Percentiles rank a stretch among this genome's conserved stretches.
Evolutionary conservation across 495 filamentous ascomycete genomes (phyloP).

Genomic region (Aspergillus sclerotioniger): DNA sequence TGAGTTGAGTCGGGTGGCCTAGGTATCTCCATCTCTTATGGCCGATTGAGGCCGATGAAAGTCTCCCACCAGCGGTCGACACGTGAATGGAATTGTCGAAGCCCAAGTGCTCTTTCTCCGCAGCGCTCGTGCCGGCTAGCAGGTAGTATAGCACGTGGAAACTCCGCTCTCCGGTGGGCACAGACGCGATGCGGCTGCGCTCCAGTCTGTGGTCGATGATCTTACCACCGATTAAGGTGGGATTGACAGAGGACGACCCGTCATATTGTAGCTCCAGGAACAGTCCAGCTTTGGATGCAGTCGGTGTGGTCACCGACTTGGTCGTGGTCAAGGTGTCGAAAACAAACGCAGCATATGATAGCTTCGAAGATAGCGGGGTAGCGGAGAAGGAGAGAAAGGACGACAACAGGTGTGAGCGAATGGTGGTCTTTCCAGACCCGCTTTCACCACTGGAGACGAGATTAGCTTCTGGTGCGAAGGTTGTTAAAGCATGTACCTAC

Average conservation of each 20-base stretch:
- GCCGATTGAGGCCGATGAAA: constrained; percentile 50
- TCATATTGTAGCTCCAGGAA: constrained; percentile 97
- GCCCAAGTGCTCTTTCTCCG: constrained; percentile 86
- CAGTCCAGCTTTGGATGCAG: constrained; percentile 90
- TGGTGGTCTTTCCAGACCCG: constrained; percentile 90
- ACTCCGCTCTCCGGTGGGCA: constrained; percentile 92
- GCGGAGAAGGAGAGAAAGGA: constrained; percentile 82
- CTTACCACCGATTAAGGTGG: constrained; percentile 88
- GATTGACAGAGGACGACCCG: constrained; percentile 73
- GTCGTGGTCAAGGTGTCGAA: constrained; percentile 96
- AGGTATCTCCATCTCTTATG: constrained; percentile 91
- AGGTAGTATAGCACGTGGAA: constrained; percentile 97
- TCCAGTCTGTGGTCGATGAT: constrained; percentile 90
- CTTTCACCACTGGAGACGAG: constrained; percentile 72
- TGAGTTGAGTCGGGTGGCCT: constrained; percentile 92
- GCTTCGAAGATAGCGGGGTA: constrained; percentile 86
- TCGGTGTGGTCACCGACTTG: constrained; percentile 93
- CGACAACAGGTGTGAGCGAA: constrained; percentile 83
- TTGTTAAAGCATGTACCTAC: constrained; percentile 49
- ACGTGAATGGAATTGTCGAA: constrained; percentile 59
- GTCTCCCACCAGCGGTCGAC: constrained; percentile 41
- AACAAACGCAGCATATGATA: constrained; percentile 89
- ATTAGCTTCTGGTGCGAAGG: neutral
- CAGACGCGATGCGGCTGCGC: constrained; percentile 80
- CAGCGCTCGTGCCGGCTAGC: constrained; percentile 82